Evolutionary conservation across 1,284 basidiomycete genomes (phyloP).

Genomic region (Tremellales sp.): DNA sequence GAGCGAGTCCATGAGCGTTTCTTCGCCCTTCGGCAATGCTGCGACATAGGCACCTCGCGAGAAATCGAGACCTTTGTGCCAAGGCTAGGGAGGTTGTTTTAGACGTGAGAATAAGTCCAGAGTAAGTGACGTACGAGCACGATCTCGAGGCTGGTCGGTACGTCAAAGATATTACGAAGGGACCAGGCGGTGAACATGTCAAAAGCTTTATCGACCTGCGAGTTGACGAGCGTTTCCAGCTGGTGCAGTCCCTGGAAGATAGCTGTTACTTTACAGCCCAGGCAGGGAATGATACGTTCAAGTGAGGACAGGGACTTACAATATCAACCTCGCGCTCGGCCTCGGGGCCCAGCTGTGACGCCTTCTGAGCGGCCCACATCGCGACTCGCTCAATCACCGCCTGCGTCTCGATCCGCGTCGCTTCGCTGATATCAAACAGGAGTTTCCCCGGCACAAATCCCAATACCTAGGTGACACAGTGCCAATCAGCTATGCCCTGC

Average conservation of each 20-base stretch:
- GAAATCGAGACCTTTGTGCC: conserved; percentile 47
- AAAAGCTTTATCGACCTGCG: conserved; percentile 45
- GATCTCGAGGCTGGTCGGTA: conserved; percentile 38
- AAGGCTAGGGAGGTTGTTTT: conserved; percentile 37
- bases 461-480: conserved; percentile 26
- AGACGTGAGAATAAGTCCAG: background rate
- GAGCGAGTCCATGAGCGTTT: conserved; percentile 27
- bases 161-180: conserved; percentile 47
- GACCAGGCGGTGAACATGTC: conserved; percentile 47
- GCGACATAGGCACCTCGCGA: conserved; percentile 41
- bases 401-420: conserved; percentile 40
- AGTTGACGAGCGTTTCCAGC: conserved; percentile 48
- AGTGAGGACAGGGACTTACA: conserved; percentile 17
- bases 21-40: conserved; percentile 31
- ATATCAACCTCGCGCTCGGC: conserved; percentile 30
- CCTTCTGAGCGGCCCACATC: conserved; percentile 9
- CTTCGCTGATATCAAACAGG: conserved; percentile 39
- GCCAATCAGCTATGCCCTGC: background rate
- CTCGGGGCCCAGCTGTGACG: too few species aligned
- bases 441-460: conserved; percentile 37
- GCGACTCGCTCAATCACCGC: conserved; percentile 12
- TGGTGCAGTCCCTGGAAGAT: conserved; percentile 35
- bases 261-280: background rate
- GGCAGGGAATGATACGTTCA: background rate
- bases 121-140: conserved; percentile 41